Conservation (phyloP, 768 basidiomycete species). For the Leucocoprinus birnbaumii region DNA sequence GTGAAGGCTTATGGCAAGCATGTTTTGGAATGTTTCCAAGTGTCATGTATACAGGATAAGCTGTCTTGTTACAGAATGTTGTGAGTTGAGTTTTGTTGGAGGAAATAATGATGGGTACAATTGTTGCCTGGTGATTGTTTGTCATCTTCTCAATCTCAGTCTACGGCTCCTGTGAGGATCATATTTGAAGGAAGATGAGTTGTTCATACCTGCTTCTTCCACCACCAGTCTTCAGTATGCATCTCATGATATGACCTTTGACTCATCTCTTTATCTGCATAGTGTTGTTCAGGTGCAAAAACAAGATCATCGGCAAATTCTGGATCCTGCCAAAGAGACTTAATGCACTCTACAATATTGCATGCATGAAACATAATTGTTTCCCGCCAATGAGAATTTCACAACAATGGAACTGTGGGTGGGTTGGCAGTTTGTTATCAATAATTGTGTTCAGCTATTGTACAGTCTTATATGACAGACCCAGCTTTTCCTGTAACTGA, state of each 20-base stretch:
- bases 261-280: conserved; percentile 22
- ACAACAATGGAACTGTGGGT: conserved; percentile 22
- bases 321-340: conserved; percentile 29
- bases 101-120: no score
- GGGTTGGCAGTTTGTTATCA: conserved; percentile 20
- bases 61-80: no score
- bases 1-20: no score
- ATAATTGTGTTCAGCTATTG: conserved; percentile 26
- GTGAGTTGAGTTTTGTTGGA: no score
- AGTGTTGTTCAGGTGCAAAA: conserved; percentile 35
- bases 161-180: no score
- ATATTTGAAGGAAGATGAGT: background rate
- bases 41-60: no score
- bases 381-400: conserved; percentile 26
- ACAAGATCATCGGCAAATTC: conserved; percentile 27
- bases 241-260: conserved; percentile 36
- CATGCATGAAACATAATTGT: conserved; percentile 28
- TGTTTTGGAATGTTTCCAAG: no score
- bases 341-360: conserved; percentile 33
- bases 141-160: no score
- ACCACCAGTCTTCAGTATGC: conserved; percentile 53
- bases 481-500: conserved; percentile 24
- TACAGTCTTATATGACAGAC: conserved; percentile 22
- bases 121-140: no score
- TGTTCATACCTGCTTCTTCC: conserved; percentile 41